Evolutionary conservation across 2,329 filamentous ascomycete genomes (phyloP).

Genomic region (Epichloe hybrida): DNA sequence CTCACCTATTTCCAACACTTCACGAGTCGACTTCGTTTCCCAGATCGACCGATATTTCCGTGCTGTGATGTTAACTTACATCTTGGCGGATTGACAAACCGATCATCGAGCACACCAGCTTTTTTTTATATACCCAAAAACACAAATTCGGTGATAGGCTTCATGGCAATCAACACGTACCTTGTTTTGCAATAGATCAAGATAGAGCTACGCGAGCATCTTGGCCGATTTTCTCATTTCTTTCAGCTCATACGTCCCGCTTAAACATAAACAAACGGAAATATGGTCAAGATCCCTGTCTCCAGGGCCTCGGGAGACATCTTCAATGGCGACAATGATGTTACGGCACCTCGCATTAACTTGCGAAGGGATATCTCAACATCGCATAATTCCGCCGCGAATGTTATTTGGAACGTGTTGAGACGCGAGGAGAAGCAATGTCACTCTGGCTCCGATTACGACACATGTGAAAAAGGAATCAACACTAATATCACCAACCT

Average conservation of each 20-base stretch:
- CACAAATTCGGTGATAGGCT: slow-evolving; percentile 1
- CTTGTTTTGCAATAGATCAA: slow-evolving; percentile 1
- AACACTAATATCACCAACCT: slow-evolving; percentile 43
- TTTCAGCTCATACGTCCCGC: not conserved
- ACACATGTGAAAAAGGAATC: slow-evolving; percentile 47
- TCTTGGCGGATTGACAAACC: not conserved
- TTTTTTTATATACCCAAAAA: not conserved
- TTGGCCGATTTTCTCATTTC: not conserved
- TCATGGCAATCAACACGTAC: slow-evolving; percentile 12
- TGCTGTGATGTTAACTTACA: not conserved
- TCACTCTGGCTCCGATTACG: slow-evolving; percentile 10
- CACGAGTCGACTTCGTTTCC: not conserved
- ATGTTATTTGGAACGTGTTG: slow-evolving; percentile 6
- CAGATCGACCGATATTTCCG: not conserved
- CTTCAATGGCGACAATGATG: slow-evolving; percentile 9
- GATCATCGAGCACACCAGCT: not conserved
- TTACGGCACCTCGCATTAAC: slow-evolving; percentile 16
- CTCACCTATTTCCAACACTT: not conserved
- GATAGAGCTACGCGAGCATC: not conserved
- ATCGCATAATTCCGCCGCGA: not conserved
- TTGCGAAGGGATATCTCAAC: slow-evolving; percentile 8
- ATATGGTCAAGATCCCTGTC: slow-evolving; percentile 2
- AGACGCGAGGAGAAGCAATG: slow-evolving; percentile 3
- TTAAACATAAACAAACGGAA: slow-evolving; percentile 4
- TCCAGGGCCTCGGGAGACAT: slow-evolving; percentile 5